Conservation (phyloP, 441 rosid species). For the Sinapis alba region DNA sequence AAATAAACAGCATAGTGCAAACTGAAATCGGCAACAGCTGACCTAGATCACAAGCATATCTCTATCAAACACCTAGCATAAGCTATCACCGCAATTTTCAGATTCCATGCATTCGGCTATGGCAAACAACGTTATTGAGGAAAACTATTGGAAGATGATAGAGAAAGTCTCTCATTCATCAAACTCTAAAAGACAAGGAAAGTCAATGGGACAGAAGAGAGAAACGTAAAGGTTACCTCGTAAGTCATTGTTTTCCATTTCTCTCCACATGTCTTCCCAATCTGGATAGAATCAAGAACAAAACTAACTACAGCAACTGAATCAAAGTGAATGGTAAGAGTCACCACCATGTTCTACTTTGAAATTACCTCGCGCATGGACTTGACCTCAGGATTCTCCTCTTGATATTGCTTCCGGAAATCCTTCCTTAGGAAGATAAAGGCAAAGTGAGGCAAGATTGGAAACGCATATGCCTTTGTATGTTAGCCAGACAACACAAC, state of each 20-base stretch:
- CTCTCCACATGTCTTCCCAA: slow-evolving; percentile 97
- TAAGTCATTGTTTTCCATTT: slow-evolving; percentile 92
- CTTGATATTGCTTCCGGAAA: slow-evolving; percentile 83
- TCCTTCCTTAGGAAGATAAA: slow-evolving; percentile 62
- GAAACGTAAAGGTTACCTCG: slow-evolving; percentile 48
- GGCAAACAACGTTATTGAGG: neutral
- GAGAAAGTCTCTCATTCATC: neutral
- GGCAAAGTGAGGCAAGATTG: slow-evolving; percentile 11
- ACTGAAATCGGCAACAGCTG: slow-evolving; percentile 7
- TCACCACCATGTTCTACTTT: neutral
- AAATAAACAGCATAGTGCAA: neutral
- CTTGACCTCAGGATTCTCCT: slow-evolving; percentile 85
- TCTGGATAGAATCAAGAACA: slow-evolving; percentile 43
- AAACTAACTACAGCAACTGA: slow-evolving; percentile 1
- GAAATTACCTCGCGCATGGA: slow-evolving; percentile 77
- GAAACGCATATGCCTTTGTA: neutral
- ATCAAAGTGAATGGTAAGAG: slow-evolving; percentile 1
- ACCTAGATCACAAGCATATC: slow-evolving; percentile 8
- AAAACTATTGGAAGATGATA: neutral
- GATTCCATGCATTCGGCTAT: neutral
- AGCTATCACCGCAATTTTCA: slow-evolving; percentile 11
- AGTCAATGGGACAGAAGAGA: slow-evolving; percentile 12
- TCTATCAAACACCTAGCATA: neutral
- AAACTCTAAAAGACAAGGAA: slow-evolving; percentile 5
- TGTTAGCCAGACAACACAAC: slow-evolving; percentile 5